Evolutionary conservation across 1,284 basidiomycete genomes (phyloP).

Genomic region (Quambalaria eucalypti): DNA sequence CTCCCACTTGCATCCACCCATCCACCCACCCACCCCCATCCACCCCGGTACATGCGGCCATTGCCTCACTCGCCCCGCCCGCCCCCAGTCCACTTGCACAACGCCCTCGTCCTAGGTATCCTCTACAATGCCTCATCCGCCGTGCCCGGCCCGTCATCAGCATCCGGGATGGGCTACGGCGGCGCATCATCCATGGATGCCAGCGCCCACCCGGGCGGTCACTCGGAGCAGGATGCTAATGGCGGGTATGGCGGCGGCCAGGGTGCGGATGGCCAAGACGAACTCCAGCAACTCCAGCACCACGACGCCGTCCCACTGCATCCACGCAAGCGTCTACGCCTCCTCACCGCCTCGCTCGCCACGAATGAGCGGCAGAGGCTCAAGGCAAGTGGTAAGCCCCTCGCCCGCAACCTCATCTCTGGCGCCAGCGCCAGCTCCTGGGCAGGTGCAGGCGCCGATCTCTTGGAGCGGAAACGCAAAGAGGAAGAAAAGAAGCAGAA

Average conservation of each 20-base stretch:
- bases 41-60: background rate
- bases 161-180: conserved; percentile 1
- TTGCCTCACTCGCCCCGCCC: background rate
- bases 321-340: conserved; percentile 33
- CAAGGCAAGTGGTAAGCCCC: conserved; percentile 30
- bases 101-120: conserved; percentile 48
- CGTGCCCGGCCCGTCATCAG: conserved; percentile 30
- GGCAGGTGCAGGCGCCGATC: conserved; percentile 44
- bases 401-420: background rate
- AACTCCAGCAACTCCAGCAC: background rate
- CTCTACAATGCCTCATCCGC: conserved; percentile 47
- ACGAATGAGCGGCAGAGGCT: conserved; percentile 36
- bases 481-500: conserved; percentile 43
- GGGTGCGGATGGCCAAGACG: conserved; percentile 12
- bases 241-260: background rate
- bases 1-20: no score
- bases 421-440: conserved; percentile 12
- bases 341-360: conserved; percentile 33
- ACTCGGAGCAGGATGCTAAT: background rate
- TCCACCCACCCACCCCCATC: background rate
- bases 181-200: background rate
- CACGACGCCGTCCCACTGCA: background rate
- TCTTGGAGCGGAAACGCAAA: conserved; percentile 44
- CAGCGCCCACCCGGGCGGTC: background rate
- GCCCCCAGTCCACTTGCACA: conserved; percentile 47